Base-by-base conservation (phyloP, 805 yeast species). In the Kregervanrija delftensis region DNA sequence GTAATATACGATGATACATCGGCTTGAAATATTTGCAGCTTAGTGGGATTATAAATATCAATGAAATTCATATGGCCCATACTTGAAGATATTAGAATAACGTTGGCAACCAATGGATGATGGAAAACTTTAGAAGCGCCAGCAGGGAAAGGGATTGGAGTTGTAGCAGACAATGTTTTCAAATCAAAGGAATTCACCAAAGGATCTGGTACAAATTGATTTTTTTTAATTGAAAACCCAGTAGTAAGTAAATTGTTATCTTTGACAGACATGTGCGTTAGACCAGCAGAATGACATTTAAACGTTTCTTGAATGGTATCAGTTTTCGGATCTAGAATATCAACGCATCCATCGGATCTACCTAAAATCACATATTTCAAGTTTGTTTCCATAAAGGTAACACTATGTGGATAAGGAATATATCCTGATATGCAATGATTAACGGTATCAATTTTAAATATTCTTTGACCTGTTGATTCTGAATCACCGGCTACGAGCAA, bases 101-200 rank as follows among this genome's bases (percentile, higher is more conserved):
- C 79, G 34, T 86, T 84, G 5, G 96, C 85, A 41, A 89, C 59
- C 48, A 85, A 83, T 6, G 98, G 97, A 65, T 91, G 97, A 49
- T 91, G 71, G 40, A 85, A 73, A 1, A 84, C 93, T 58, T 76
- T 85, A 9, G 85, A 73, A 1, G 98, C 96, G 11, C 97, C 97
- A 0, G 89, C 83, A 1, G 93, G 89, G 56, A 89, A 88, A 4
- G 96, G 79, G 8, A 91, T 71, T 3, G 97, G 96, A 0, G 95
- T 70, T 44, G 82, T 63, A 2, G 89, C 74, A 42, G 77, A 74
- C 77, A 86, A 69, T 46, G 79, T 75, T 49, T 95, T 73, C 30
- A 87, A 61, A 61, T 93, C 98, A 60, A 79, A 88, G 15, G 88
- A 79, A 52, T 82, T 82, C 15, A 91, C 89, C 49, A 91, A 72